phyloP scores from a whole-genome alignment of 176 grass and related monocot genomes.

The Eragrostis nindensis region DNA sequence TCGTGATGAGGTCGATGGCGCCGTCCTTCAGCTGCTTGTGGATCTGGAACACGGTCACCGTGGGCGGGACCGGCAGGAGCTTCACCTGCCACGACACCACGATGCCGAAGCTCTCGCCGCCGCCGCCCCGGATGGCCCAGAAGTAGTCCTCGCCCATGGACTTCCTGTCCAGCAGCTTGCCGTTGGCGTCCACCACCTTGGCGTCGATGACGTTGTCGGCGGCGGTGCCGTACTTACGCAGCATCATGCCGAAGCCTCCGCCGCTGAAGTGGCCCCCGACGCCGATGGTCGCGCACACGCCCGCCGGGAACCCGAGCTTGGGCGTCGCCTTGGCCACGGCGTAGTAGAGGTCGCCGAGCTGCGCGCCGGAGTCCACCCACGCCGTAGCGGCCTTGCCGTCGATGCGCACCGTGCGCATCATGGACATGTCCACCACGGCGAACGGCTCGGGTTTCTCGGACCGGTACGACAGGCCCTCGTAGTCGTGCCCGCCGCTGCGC shows the following conservation, averaged over 20 bases:
- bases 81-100: slow-evolving; percentile 45
- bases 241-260: slow-evolving; percentile 44
- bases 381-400: slow-evolving; percentile 37
- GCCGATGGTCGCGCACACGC: slow-evolving; percentile 59
- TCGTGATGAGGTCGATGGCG: slow-evolving; percentile 41
- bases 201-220: slow-evolving; percentile 59
- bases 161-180: slow-evolving; percentile 42
- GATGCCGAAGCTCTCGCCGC: slow-evolving; percentile 53
- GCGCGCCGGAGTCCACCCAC: slow-evolving; percentile 61
- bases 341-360: slow-evolving; percentile 62
- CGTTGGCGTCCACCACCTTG: slow-evolving; percentile 43
- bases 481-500: slow-evolving; percentile 72
- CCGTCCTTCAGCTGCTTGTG: slow-evolving; percentile 14
- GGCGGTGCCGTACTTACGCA: slow-evolving; percentile 47
- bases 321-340: slow-evolving; percentile 40
- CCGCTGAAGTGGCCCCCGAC: slow-evolving; percentile 50
- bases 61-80: slow-evolving; percentile 37
- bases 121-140: slow-evolving; percentile 58
- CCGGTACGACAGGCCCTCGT: slow-evolving; percentile 65
- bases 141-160: slow-evolving; percentile 58
- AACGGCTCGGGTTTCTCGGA: slow-evolving; percentile 44
- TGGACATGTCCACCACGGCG: slow-evolving; percentile 49
- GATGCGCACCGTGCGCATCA: slow-evolving; percentile 33
- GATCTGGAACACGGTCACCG: slow-evolving; percentile 47
- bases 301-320: slow-evolving; percentile 47